phyloP scores from a whole-genome alignment of 2,329 filamentous ascomycete genomes.

The Pseudogymnoascus sp. region DNA sequence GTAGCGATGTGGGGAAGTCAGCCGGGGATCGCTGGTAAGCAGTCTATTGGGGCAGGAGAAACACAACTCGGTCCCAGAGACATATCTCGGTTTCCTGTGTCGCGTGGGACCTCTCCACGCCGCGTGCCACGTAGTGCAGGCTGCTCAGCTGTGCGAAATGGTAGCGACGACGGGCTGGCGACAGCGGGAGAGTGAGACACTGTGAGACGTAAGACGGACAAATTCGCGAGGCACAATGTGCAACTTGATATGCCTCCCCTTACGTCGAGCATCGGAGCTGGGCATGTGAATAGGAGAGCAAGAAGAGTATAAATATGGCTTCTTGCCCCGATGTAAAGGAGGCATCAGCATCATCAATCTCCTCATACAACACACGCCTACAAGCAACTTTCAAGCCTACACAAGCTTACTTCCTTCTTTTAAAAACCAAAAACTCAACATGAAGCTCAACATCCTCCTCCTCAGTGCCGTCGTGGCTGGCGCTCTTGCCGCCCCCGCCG shows the following conservation, averaged over 20 bases:
- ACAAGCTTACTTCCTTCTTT: not conserved
- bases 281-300: not conserved
- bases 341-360: not conserved
- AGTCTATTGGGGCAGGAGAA: not conserved
- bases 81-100: not conserved
- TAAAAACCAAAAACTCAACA: not conserved
- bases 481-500: not conserved
- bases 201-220: not conserved
- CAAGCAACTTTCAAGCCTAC: not conserved
- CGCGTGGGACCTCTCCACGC: not conserved
- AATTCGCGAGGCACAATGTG: not conserved
- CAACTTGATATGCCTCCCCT: not conserved
- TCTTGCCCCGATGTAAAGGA: not conserved
- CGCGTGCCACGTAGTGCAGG: not conserved
- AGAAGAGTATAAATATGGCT: not conserved
- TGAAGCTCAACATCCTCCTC: conserved; percentile 3
- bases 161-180: not conserved
- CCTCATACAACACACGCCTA: not conserved
- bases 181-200: not conserved
- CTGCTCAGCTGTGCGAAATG: not conserved
- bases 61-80: not conserved
- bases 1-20: not conserved
- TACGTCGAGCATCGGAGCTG: not conserved
- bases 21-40: not conserved
- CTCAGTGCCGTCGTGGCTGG: not conserved